Evolutionary conservation across 805 yeast species (phyloP).

Genomic region (Priceomyces castillae): DNA sequence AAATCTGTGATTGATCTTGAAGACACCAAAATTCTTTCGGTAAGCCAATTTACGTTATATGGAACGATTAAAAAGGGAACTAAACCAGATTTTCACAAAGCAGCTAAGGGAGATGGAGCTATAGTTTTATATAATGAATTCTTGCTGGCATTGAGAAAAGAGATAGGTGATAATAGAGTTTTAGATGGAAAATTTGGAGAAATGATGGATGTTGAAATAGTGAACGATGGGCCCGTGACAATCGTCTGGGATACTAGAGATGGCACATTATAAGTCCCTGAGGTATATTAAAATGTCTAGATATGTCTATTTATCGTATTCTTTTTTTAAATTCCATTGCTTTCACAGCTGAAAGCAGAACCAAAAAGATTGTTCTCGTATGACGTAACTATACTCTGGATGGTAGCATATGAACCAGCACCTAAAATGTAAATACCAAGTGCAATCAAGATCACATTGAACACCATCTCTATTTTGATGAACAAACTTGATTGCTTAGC

Average conservation of each 20-base stretch:
- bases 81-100: conserved; percentile 91
- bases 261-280: conserved; percentile 8
- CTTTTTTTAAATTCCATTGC: conserved; percentile 17
- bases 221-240: conserved; percentile 94
- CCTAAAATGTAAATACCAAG: conserved; percentile 56
- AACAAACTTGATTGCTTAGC: conserved; percentile 22
- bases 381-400: conserved; percentile 52
- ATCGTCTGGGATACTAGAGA: conserved; percentile 73
- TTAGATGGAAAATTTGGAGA: conserved; percentile 93
- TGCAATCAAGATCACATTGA: conserved; percentile 37
- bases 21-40: conserved; percentile 73
- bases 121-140: conserved; percentile 52
- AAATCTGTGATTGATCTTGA: conserved; percentile 57
- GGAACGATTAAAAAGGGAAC: conserved; percentile 87
- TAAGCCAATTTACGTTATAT: conserved; percentile 88
- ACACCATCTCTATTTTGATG: conserved; percentile 36
- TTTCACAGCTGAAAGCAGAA: conserved; percentile 49
- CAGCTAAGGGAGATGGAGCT: conserved; percentile 75
- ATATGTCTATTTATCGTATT: background rate
- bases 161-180: conserved; percentile 61
- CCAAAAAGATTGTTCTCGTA: conserved; percentile 51
- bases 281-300: background rate
- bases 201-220: conserved; percentile 90
- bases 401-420: conserved; percentile 56
- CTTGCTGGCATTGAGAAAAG: conserved; percentile 42